Conservation (phyloP, 345 rosid genomes). For the Sisymbrium irio region DNA sequence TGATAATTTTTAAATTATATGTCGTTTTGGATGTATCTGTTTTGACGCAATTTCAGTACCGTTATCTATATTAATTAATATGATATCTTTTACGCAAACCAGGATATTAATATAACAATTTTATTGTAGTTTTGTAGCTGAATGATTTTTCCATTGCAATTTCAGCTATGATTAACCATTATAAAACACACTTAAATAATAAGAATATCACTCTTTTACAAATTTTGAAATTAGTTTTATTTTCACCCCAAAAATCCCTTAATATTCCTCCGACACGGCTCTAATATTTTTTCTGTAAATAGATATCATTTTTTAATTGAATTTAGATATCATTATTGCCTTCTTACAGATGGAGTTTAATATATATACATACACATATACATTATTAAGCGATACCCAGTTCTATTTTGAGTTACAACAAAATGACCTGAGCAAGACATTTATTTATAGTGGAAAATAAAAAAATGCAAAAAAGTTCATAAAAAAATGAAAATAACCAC, state of each 20-base stretch:
- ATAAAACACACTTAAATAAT: background rate
- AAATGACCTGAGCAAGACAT: background rate
- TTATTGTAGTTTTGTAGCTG: background rate
- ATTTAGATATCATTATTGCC: background rate
- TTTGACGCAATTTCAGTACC: background rate
- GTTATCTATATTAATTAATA: background rate
- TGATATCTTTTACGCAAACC: background rate
- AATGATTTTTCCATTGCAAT: background rate
- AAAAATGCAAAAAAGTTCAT: background rate
- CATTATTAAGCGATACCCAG: background rate
- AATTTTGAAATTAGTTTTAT: background rate
- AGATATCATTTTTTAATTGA: too few species aligned
- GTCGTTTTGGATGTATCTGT: background rate
- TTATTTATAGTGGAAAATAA: background rate
- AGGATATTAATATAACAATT: background rate
- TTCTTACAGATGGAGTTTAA: background rate
- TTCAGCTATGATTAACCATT: background rate
- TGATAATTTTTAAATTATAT: background rate
- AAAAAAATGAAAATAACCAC: background rate
- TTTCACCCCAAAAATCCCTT: background rate
- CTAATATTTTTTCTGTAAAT: background rate
- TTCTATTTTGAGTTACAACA: background rate
- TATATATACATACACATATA: background rate
- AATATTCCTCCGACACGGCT: background rate
- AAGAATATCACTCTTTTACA: background rate